Base-by-base conservation (phyloP, 495 filamentous ascomycete genomes). In the Arthonia radiata region DNA sequence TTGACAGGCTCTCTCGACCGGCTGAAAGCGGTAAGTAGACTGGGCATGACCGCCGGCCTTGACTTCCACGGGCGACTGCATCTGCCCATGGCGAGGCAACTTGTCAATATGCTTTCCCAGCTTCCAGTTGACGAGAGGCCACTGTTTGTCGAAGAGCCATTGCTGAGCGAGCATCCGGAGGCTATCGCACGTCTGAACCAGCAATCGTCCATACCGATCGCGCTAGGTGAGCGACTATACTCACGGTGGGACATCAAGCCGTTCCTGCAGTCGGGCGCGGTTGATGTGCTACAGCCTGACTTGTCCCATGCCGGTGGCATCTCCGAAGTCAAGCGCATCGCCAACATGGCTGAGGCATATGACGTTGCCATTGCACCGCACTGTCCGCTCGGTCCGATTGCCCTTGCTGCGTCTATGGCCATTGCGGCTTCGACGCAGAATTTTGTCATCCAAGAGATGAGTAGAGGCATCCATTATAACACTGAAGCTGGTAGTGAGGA, bases 391-490 rank as follows among this genome's bases (percentile, higher is more conserved):
- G 75, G 75, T 0, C 73, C 75, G 0, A 71, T 81, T 34, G 69
- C 74, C 1, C 44, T 82, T 22, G 73, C 74, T 2, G 75, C 75
- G 7, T 69, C 61, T 35, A 53, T 79, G 36, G 71, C 79, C 39
- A 57, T 78, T 15, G 67, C 61, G 18, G 50, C 69, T 18, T 43
- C 50, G 7, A 65, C 54, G 17, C 51, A 71, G 2, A 80, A 82
- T 39, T 77, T 77, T 41, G 64, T 57, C 17, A 80, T 82, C 26
- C 75, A 78, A 44, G 74, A 82, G 52, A 80, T 80, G 74, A 65
- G 63, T 29, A 36, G 76, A 26, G 74, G 71, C 0, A 80, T 82
- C 28, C 75, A 82, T 46, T 81, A 81, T 41, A 80, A 79, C 36
- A 49, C 50, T 11, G 65, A 58, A 19, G 60, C 46, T 5, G 67